A percentile compares a stretch with the other conserved stretches of the same genome.
phyloP scores from a whole-genome alignment of 75 land plant genomes.

The Pinus tabuliformis region DNA sequence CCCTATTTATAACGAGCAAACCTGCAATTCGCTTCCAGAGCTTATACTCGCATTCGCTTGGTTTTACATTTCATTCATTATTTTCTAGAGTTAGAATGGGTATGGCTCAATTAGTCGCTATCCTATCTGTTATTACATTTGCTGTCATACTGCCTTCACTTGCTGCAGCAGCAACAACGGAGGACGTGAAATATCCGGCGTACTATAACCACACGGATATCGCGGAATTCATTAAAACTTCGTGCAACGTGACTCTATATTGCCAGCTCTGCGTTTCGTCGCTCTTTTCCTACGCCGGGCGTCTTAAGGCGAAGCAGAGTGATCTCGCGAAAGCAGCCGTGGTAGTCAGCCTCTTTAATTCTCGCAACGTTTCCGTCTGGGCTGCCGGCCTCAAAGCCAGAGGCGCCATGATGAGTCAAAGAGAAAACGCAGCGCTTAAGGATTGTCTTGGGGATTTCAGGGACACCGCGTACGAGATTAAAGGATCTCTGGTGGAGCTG shows the following conservation, averaged over 20 bases:
- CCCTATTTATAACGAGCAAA: too few species aligned
- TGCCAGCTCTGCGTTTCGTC: too few species aligned
- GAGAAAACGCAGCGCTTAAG: constrained; percentile 22
- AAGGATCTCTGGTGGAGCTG: constrained; percentile 34
- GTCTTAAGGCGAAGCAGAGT: constrained; percentile 16
- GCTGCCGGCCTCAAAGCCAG: constrained; percentile 9
- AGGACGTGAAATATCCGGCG: background rate
- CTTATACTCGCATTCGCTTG: too few species aligned
- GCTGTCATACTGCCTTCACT: background rate
- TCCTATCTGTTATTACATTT: background rate
- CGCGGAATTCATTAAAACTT: constrained; percentile 23
- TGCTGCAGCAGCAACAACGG: background rate
- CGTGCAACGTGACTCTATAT: constrained; percentile 19
- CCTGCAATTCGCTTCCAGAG: too few species aligned
- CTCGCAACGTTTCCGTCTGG: constrained; percentile 12
- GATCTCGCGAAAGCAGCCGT: constrained; percentile 36
- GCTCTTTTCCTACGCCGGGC: too few species aligned
- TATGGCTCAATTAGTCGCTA: background rate
- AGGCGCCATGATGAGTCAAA: constrained; percentile 7
- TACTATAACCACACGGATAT: too few species aligned
- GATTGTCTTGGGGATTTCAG: constrained; percentile 40
- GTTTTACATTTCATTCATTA: background rate
- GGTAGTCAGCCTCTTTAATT: constrained; percentile 19
- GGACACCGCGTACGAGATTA: constrained; percentile 25
- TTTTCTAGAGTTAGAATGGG: background rate